These are phyloP conservation scores for Cyathus striatus DNA, from an alignment of 768 basidiomycete species.

Conservation along the genomic window DNA sequence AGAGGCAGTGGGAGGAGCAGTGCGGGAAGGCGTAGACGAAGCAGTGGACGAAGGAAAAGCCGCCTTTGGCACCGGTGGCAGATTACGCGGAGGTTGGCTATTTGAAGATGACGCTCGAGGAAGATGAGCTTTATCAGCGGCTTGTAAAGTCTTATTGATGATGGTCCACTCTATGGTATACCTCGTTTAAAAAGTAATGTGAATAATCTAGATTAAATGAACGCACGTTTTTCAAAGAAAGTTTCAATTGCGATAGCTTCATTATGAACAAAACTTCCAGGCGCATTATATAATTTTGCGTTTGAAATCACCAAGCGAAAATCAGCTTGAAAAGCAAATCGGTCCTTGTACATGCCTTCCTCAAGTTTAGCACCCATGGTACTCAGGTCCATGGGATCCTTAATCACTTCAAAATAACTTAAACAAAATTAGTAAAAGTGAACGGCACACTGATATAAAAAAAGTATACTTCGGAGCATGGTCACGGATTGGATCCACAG, in stretches of 20 bases:
- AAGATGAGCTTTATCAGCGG: constrained; percentile 46
- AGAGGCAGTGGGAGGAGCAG: too few species aligned
- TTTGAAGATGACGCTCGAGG: constrained; percentile 17
- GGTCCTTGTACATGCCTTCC: constrained; percentile 79
- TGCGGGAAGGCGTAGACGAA: too few species aligned
- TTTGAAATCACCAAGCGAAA: constrained; percentile 86
- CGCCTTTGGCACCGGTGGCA: constrained; percentile 34
- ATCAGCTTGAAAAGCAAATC: constrained; percentile 80
- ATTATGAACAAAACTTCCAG: constrained; percentile 66
- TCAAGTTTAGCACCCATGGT: constrained; percentile 86
- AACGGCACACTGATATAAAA: neutral
- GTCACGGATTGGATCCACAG: constrained; percentile 96
- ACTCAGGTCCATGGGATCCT: constrained; percentile 91
- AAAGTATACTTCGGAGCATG: constrained; percentile 75
- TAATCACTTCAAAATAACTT: constrained; percentile 89
- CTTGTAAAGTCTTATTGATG: constrained; percentile 79
- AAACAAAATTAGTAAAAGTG: constrained; percentile 5
- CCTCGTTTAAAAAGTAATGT: neutral
- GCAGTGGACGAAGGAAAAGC: too few species aligned
- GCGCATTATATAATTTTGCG: constrained; percentile 78
- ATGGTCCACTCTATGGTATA: constrained; percentile 71
- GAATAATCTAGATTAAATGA: neutral
- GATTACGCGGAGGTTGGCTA: constrained; percentile 28
- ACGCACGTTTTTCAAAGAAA: constrained; percentile 84
- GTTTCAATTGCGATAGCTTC: constrained; percentile 72